These are phyloP conservation scores for Fraxinus sp. DNA, from an alignment of 305 asterid genomes.

Conservation along the genomic window DNA sequence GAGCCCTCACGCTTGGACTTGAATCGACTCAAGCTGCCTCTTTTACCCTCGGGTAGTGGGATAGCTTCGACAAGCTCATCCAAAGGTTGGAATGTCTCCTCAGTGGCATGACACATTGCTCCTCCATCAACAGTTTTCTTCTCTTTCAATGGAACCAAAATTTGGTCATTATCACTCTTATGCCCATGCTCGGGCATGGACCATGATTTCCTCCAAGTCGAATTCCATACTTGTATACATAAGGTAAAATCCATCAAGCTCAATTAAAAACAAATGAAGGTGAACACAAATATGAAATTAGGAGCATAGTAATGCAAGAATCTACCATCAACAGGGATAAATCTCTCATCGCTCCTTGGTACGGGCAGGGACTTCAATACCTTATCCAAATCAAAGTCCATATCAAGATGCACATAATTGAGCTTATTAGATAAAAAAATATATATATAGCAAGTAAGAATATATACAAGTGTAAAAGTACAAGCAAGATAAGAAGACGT, in stretches of 20 bases:
- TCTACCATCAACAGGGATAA: not conserved
- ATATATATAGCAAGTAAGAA: not conserved
- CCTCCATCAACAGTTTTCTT: fast-evolving
- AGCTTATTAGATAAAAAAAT: no score
- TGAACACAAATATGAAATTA: no score
- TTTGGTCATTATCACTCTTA: no score
- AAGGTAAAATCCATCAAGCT: not conserved
- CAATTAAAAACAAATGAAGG: not conserved
- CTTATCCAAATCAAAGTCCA: no score
- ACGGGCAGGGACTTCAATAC: no score
- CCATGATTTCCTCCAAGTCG: not conserved
- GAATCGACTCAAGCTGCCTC: not conserved
- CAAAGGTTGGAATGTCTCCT: not conserved
- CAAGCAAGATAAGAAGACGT: not conserved
- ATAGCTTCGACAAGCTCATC: not conserved
- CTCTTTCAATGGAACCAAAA: no score
- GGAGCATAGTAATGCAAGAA: not conserved
- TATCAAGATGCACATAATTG: no score
- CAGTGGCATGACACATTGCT: not conserved
- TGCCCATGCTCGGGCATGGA: no score
- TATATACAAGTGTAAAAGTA: not conserved
- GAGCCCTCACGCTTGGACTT: no score
- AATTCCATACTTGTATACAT: not conserved
- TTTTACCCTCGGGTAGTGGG: not conserved
- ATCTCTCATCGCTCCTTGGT: no score